Evolutionary conservation across 176 grass and related monocot species (phyloP).

Genomic region (Musa itinerans): DNA sequence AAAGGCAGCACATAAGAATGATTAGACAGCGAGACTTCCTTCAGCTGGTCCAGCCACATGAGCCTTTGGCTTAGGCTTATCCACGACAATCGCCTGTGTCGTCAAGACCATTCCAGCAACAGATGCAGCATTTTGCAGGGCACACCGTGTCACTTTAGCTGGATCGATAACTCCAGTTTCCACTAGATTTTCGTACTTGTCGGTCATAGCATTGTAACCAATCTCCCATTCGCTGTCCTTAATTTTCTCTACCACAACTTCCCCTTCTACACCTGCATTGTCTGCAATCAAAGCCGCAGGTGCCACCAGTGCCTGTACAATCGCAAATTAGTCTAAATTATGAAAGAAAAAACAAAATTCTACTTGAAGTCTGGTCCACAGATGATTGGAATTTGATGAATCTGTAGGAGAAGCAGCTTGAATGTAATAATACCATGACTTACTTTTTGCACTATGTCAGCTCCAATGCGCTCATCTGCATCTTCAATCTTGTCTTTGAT

Average conservation of each 20-base stretch:
- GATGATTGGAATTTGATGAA: too few species aligned
- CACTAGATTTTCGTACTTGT: slow-evolving; percentile 74
- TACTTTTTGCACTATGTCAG: slow-evolving; percentile 94
- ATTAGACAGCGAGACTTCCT: slow-evolving; percentile 36
- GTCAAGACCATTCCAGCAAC: slow-evolving; percentile 91
- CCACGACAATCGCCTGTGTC: slow-evolving; percentile 77
- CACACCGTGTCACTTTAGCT: slow-evolving; percentile 72
- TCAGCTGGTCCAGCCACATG: slow-evolving; percentile 28
- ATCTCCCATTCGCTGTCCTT: slow-evolving; percentile 66
- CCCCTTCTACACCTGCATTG: slow-evolving; percentile 84
- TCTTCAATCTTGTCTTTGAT: slow-evolving; percentile 86
- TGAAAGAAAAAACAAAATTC: neutral
- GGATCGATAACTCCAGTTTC: slow-evolving; percentile 80
- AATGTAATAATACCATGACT: neutral
- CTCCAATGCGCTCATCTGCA: slow-evolving; percentile 75
- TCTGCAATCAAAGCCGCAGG: slow-evolving; percentile 71
- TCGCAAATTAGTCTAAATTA: neutral
- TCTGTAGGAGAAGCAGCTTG: too few species aligned
- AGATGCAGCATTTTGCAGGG: slow-evolving; percentile 56
- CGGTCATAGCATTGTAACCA: slow-evolving; percentile 82
- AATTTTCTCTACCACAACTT: slow-evolving; percentile 76
- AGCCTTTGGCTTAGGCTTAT: slow-evolving; percentile 67
- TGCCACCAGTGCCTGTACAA: slow-evolving; percentile 49
- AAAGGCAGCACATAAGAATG: too few species aligned
- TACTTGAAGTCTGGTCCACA: neutral